phyloP scores from a whole-genome alignment of 371 early-diverging fungal species.

The Rhizomucor pusillus region DNA sequence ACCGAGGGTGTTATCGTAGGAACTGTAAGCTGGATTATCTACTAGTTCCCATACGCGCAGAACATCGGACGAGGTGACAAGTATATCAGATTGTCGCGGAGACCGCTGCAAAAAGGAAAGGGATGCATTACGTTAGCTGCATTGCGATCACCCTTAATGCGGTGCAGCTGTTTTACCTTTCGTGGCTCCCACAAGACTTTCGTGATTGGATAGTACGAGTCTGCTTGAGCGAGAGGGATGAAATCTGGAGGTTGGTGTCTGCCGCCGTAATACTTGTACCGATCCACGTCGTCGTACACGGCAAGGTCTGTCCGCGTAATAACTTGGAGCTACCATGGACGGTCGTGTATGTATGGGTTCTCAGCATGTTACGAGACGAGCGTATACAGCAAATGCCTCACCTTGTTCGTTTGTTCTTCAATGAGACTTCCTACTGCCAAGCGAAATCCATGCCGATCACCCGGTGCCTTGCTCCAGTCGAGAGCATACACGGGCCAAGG shows the following conservation, averaged over 20 bases:
- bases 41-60: slow-evolving; percentile 86
- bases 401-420: slow-evolving; percentile 82
- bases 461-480: slow-evolving; percentile 76
- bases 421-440: slow-evolving; percentile 83
- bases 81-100: slow-evolving; percentile 60
- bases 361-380: neutral
- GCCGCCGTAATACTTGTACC: slow-evolving; percentile 15
- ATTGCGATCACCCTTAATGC: neutral
- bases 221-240: slow-evolving; percentile 71
- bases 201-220: slow-evolving; percentile 74
- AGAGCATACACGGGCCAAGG: slow-evolving; percentile 87
- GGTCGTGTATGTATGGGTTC: neutral
- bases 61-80: slow-evolving; percentile 89
- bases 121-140: neutral
- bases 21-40: slow-evolving; percentile 40
- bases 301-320: slow-evolving; percentile 56
- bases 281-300: slow-evolving; percentile 18
- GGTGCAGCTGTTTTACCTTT: slow-evolving; percentile 44
- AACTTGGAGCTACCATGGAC: slow-evolving; percentile 52
- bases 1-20: slow-evolving; percentile 42
- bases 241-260: slow-evolving; percentile 57
- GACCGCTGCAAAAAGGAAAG: slow-evolving; percentile 29
- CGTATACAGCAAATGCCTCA: no score
- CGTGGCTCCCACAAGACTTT: slow-evolving; percentile 85
- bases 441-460: slow-evolving; percentile 67